These are phyloP conservation scores for Cyberlindnera saturnus DNA, from an alignment of 805 yeast species.

Conservation along the genomic window DNA sequence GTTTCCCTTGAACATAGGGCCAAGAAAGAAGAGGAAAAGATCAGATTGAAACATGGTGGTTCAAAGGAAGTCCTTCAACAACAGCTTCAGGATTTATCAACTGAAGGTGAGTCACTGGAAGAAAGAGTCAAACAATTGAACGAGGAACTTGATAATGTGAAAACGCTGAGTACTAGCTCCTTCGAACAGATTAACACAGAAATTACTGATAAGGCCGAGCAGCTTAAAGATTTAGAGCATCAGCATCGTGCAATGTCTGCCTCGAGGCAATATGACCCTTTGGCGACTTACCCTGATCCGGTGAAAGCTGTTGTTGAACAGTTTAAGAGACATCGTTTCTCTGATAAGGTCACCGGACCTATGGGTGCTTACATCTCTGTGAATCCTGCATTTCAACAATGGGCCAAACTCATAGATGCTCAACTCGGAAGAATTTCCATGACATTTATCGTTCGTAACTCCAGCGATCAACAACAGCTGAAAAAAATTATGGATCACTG, in stretches of 20 bases:
- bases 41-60: conserved; percentile 24
- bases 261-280: conserved; percentile 7
- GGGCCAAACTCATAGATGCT: conserved; percentile 58
- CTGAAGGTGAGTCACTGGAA: background rate
- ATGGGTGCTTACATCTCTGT: conserved; percentile 58
- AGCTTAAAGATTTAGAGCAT: conserved; percentile 1
- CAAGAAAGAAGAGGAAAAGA: conserved; percentile 20
- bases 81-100: conserved; percentile 4
- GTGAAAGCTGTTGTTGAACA: conserved; percentile 3
- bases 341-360: conserved; percentile 69
- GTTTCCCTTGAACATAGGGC: conserved; percentile 14
- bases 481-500: conserved; percentile 28
- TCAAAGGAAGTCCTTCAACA: conserved; percentile 15
- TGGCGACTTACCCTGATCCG: conserved; percentile 1
- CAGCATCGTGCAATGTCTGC: background rate
- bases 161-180: background rate
- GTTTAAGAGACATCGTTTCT: conserved; percentile 32
- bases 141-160: background rate
- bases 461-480: conserved; percentile 48
- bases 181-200: conserved; percentile 5
- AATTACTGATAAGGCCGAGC: conserved; percentile 6
- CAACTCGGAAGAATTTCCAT: conserved; percentile 43
- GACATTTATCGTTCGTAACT: conserved; percentile 63
- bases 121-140: background rate
- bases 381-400: conserved; percentile 45